phyloP scores from a whole-genome alignment of 176 grass and related monocot species.

The maize (Zea mays) region Zm-B73-REFERENCE-NAM-5.0 NC_050100.1:38686001-38686500 shows the following conservation, averaged over 20 bases:
- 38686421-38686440: background rate
- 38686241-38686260: constrained; percentile 53
- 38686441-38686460: background rate
- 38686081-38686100: constrained; percentile 3
- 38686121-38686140: constrained; percentile 18
- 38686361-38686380: background rate
- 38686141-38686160: constrained; percentile 28
- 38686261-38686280: constrained; percentile 58
- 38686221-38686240: constrained; percentile 45
- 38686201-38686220: constrained; percentile 48
- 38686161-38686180: constrained; percentile 9
- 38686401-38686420: background rate
- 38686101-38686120: constrained; percentile 33
- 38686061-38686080: constrained; percentile 17
- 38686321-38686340: background rate
- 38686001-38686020: constrained; percentile 33
- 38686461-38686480: no score
- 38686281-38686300: background rate
- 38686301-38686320: background rate
- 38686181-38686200: constrained; percentile 26
- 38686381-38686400: background rate
- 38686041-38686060: constrained; percentile 49
- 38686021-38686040: constrained; percentile 47
- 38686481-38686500: no score
- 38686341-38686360: background rate